Evolutionary conservation across 192 early-diverging fungal species (phyloP).

Genomic region (Allomyces macrogynus): DNA sequence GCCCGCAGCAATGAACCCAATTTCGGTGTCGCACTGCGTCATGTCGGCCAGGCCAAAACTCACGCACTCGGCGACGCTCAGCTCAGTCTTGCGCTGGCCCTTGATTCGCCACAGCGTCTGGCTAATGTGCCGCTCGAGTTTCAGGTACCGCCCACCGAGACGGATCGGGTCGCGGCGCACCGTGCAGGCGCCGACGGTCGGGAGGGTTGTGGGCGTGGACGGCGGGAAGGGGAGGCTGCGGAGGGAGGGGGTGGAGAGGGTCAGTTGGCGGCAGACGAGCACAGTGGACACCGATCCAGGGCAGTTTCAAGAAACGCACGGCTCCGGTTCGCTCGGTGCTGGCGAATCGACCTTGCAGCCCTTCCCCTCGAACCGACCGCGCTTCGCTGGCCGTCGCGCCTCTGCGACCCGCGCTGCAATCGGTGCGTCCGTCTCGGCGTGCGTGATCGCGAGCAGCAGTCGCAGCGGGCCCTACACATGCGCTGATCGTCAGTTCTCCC

Average conservation of each 20-base stretch:
- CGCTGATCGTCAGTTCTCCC: no score
- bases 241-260: neutral
- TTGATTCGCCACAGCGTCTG: conserved; percentile 70
- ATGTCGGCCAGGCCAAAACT: conserved; percentile 30
- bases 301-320: no score
- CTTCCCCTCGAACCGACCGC: neutral
- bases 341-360: no score
- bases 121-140: conserved; percentile 49
- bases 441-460: no score
- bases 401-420: neutral
- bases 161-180: neutral
- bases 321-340: no score
- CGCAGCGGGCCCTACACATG: no score
- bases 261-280: neutral
- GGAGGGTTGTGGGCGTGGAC: neutral
- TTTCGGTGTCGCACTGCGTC: conserved; percentile 30
- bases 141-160: conserved; percentile 38
- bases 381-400: neutral
- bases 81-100: conserved; percentile 41
- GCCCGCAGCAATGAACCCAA: conserved; percentile 50
- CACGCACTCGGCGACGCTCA: conserved; percentile 63
- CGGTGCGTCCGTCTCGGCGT: neutral
- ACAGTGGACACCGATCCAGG: no score
- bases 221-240: neutral
- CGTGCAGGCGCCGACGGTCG: no score